Evolutionary conservation across 192 early-diverging fungal species (phyloP), one percentile per base, ranked within the genome.

Genomic region (Backusella westeae): DNA sequence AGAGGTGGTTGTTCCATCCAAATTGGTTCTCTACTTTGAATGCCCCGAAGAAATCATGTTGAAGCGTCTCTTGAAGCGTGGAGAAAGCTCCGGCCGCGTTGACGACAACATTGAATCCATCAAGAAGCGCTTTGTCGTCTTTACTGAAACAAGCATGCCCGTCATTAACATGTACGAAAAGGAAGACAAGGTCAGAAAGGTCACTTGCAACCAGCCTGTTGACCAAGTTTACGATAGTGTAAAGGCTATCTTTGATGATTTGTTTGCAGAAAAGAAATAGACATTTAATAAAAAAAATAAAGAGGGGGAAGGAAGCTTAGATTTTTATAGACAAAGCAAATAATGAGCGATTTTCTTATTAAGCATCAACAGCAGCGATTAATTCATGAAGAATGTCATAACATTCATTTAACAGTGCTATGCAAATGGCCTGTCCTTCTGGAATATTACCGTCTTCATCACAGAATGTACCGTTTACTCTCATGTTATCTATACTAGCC

Each of bases 101-200:
- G 98, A 99, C 77, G 98, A 99, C 76, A 98, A 99, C 78, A 91
- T 95, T 42, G 96, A 98, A 77, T 93, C 93, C 7, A 99, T 99
- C 89, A 90, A 88, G 76, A 99, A 99, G 87, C 89, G 98, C 8
- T 99, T 99, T 89, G 79, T 77, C 15, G 93, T 91, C 0, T 99
- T 97, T 71, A 76, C 82, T n/a, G 91, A 97, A 34, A 92, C 91
- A 15, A 93, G 90, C 75, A 96, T 90, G 89, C 97, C 96, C 6
- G 98, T 99, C 4, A 93, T 99, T 74, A 92, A 93, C 65, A 81
- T 93, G 46, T 97, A 91, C 82, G 88, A 81, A 19, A 92, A 91
- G 79, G 69, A 85, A 44, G 88, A 88, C 44, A 98, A 96, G 85
- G 95, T 98, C 34, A 86, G 91, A 68, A 93, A 87, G 67, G 89